Base-by-base conservation (phyloP, 805 yeast species). In the Barnettozyma californica region DNA sequence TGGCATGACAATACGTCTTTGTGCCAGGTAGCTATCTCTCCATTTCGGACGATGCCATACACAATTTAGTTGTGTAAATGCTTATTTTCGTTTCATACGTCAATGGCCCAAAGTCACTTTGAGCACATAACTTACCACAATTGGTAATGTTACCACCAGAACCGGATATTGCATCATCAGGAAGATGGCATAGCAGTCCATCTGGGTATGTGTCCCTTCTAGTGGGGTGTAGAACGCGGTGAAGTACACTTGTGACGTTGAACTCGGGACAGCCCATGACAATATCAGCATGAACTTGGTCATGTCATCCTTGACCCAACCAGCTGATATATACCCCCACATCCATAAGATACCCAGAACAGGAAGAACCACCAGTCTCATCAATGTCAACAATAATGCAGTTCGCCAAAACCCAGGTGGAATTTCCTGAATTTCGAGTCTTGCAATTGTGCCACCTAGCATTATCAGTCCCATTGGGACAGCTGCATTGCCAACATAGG, bases 211-310 rank as follows among this genome's bases (percentile, higher is more conserved):
- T 2, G 68, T 67, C 4, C 73, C 74, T 4, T 69, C 73, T 7
- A 84, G 79, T 16, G 92, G 94, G 1, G 94, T 82, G 65, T 84
- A 87, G 60, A 88, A 82, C 2, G 96, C 92, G 2, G 98, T 91
- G 55, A 91, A 75, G 65, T 90, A 92, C 14, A 92, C 83, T 59
- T 89, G 83, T 0, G 94, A 76, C 0, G 97, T 92, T 0, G 97
- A 95, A 45, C 87, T 83, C 0, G 98, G 98, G 50, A 88, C 76
- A 0, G 92, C 84, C 63, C 82, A 86, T 11, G 83, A 80, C 27
- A 91, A 71, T 29, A 85, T 83, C 59, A 85, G 74, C 5, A 91
- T 83, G 58, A 92, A 84, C 39, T 84, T 75, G 10, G 88, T 75
- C 52, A 89, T 75, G 9, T 71, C 81, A n/a, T 16, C 33, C 8